These are phyloP conservation scores for Paraconiothyrium brasiliense DNA, from an alignment of 2,329 filamentous ascomycete species.

Conservation along the genomic window DNA sequence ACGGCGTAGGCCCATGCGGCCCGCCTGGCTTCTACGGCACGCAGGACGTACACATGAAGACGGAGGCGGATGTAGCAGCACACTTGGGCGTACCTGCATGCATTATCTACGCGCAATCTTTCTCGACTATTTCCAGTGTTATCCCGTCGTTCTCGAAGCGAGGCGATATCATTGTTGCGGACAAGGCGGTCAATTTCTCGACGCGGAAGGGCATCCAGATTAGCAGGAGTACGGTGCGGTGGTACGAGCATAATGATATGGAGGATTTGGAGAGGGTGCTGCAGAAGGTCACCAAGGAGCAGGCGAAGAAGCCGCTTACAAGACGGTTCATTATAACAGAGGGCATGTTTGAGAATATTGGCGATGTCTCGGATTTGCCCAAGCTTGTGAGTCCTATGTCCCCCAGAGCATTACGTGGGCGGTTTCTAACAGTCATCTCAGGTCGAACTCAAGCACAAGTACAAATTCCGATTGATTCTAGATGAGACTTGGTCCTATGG, in stretches of 20 bases:
- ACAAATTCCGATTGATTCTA: slow-evolving; percentile 97
- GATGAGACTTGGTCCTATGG: slow-evolving; percentile 99
- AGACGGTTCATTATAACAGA: slow-evolving; percentile 96
- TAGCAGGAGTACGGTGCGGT: slow-evolving; percentile 86
- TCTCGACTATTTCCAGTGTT: slow-evolving; percentile 95
- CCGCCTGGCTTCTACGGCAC: slow-evolving; percentile 98
- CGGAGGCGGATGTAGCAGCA: slow-evolving; percentile 89
- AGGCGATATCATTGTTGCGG: slow-evolving; percentile 95
- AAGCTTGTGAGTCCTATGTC: slow-evolving; percentile 70
- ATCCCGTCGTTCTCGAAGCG: slow-evolving; percentile 97
- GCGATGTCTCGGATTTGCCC: slow-evolving; percentile 84
- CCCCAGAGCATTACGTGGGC: neutral
- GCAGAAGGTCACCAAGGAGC: slow-evolving; percentile 85
- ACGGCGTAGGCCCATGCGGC: slow-evolving; percentile 95
- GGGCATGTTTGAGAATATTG: slow-evolving; percentile 89
- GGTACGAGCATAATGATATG: slow-evolving; percentile 98
- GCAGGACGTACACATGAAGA: slow-evolving; percentile 97
- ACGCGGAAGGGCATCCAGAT: slow-evolving; percentile 95
- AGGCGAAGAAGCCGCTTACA: slow-evolving; percentile 87
- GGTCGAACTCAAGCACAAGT: slow-evolving; percentile 92
- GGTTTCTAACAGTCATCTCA: slow-evolving; percentile 44
- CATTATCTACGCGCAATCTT: slow-evolving; percentile 95
- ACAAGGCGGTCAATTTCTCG: slow-evolving; percentile 91
- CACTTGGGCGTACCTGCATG: slow-evolving; percentile 88
- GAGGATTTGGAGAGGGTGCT: slow-evolving; percentile 88